Percentiles rank a stretch among this genome's conserved stretches.
Conservation (phyloP, 495 filamentous ascomycete genomes). For the Trichoderma parareesei region DNA sequence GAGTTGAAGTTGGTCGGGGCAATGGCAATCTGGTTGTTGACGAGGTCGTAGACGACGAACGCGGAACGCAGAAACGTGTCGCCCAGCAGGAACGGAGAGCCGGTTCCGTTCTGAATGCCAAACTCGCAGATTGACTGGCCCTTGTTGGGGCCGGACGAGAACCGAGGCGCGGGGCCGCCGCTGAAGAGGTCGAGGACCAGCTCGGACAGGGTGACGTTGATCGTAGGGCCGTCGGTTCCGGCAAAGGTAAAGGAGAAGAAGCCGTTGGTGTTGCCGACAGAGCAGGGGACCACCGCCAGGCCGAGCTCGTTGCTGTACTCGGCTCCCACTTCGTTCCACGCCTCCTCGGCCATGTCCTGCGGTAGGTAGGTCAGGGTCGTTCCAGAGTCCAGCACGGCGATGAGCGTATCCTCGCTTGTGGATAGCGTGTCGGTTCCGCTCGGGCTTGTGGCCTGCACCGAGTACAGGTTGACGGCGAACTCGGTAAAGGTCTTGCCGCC, state of each 20-base stretch:
- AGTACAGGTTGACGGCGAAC: slow-evolving; percentile 70
- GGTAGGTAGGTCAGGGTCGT: slow-evolving; percentile 83
- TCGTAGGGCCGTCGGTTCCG: slow-evolving; percentile 49
- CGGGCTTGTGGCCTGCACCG: slow-evolving; percentile 34
- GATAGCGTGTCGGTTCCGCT: slow-evolving; percentile 43
- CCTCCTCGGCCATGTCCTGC: slow-evolving; percentile 49
- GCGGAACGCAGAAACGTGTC: slow-evolving; percentile 91
- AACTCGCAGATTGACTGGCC: slow-evolving; percentile 59
- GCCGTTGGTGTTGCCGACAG: slow-evolving; percentile 48
- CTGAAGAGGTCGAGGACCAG: slow-evolving; percentile 57
- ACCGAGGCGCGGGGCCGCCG: slow-evolving; percentile 39
- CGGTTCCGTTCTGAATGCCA: slow-evolving; percentile 63
- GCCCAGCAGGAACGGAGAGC: slow-evolving; percentile 62
- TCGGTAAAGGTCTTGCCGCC: slow-evolving; percentile 42
- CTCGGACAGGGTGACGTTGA: slow-evolving; percentile 69
- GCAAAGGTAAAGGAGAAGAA: slow-evolving; percentile 69
- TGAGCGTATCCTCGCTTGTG: slow-evolving; percentile 45
- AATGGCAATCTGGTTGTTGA: slow-evolving; percentile 79
- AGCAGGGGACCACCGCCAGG: slow-evolving; percentile 63
- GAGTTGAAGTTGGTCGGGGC: slow-evolving; percentile 84
- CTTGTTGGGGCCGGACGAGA: slow-evolving; percentile 34
- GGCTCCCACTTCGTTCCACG: slow-evolving; percentile 66
- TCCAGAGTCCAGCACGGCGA: slow-evolving; percentile 82
- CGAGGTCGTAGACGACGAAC: slow-evolving; percentile 90
- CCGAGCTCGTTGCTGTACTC: slow-evolving; percentile 37